phyloP scores from a whole-genome alignment of 2,329 filamentous ascomycete genomes.

The Apiospora sp. region DNA sequence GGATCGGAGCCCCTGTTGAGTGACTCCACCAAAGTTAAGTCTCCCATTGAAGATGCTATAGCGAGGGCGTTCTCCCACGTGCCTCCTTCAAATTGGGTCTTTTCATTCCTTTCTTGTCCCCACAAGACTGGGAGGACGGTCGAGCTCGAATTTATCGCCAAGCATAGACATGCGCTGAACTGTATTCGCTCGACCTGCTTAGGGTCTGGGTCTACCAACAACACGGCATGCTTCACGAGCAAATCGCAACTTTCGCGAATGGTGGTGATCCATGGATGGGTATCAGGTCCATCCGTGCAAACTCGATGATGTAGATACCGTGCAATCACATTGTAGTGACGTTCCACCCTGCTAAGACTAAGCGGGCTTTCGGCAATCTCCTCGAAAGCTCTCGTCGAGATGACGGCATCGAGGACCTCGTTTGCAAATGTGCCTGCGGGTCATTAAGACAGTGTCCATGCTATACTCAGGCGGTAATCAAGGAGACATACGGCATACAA shows the following conservation, averaged over 20 bases:
- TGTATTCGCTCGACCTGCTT: not conserved
- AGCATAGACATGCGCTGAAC: not conserved
- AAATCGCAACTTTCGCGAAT: slow-evolving; percentile 2
- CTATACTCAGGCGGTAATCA: not conserved
- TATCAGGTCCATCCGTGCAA: slow-evolving; percentile 12
- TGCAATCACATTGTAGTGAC: not conserved
- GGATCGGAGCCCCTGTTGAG: not conserved
- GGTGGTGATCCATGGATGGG: slow-evolving; percentile 1
- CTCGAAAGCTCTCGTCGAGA: slow-evolving; percentile 6
- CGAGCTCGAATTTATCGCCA: not conserved
- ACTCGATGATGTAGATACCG: slow-evolving; percentile 11
- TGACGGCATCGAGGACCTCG: slow-evolving; percentile 12
- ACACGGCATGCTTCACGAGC: not conserved
- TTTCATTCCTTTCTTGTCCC: not conserved
- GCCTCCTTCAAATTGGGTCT: not conserved
- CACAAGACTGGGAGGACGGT: slow-evolving; percentile 9
- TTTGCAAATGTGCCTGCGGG: slow-evolving; percentile 18
- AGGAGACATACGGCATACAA: slow-evolving; percentile 12
- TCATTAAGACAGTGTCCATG: not conserved
- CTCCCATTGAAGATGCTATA: slow-evolving; percentile 15
- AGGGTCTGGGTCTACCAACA: not conserved
- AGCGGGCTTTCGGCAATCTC: not conserved
- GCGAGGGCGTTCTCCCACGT: slow-evolving; percentile 11
- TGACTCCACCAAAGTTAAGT: not conserved
- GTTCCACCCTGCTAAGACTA: not conserved